A percentile compares a stretch with the other conserved stretches of the same genome.
Evolutionary conservation across 768 basidiomycete species (phyloP).

Genomic region (Lactarius deliciosus): DNA sequence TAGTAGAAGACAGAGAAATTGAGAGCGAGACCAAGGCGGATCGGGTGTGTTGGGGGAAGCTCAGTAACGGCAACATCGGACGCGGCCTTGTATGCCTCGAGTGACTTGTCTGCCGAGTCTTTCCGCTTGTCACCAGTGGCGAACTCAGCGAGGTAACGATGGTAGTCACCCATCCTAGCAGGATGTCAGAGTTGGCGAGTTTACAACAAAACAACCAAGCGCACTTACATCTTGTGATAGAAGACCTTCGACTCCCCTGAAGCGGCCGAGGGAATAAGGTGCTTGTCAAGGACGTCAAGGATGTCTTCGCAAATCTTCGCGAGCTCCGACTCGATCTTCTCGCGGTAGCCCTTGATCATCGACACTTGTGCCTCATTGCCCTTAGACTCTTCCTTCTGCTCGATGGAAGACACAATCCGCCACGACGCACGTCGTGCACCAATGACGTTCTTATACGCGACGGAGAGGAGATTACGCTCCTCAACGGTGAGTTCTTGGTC

Average conservation of each 20-base stretch:
- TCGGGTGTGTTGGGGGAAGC: conserved; percentile 94
- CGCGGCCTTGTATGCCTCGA: conserved; percentile 96
- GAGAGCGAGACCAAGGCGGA: conserved; percentile 95
- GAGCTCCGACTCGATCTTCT: conserved; percentile 96
- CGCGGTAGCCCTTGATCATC: conserved; percentile 98
- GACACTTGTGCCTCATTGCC: conserved; percentile 94
- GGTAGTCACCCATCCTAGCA: conserved; percentile 96
- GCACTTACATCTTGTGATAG: conserved; percentile 97
- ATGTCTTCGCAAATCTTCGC: conserved; percentile 99
- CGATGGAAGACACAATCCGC: conserved; percentile 97
- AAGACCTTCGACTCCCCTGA: conserved; percentile 98
- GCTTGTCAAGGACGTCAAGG: conserved; percentile 94
- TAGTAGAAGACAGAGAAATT: conserved; percentile 99
- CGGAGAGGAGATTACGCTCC: conserved; percentile 96
- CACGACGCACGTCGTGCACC: conserved; percentile 97
- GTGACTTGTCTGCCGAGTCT: conserved; percentile 94
- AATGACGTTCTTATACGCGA: conserved; percentile 99
- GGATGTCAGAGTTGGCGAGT: conserved; percentile 16
- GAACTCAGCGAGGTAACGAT: conserved; percentile 98
- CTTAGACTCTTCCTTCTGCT: conserved; percentile 99
- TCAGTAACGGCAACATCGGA: conserved; percentile 96
- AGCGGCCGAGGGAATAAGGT: conserved; percentile 95
- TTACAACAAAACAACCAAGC: neutral
- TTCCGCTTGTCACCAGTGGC: conserved; percentile 97
- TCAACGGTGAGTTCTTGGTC: conserved; percentile 98